Base-by-base conservation (phyloP, 257 asterid species). In the Perilla frutescens region DNA sequence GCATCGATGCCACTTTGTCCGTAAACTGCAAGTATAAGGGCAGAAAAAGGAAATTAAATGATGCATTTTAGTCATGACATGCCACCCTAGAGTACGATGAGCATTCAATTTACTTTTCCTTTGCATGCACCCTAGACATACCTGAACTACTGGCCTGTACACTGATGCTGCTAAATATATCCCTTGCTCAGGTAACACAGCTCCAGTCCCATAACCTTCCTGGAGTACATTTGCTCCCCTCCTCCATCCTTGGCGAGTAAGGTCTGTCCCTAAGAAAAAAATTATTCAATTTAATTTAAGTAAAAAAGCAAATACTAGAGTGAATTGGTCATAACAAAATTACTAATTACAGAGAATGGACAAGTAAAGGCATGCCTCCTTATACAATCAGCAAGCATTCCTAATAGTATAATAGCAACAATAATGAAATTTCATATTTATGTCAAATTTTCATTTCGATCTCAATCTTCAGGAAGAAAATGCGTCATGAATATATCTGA, bases 161-260 rank as follows among this genome's bases (percentile, higher is more conserved):
- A 95, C 85, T 47, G 99, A 92, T 82, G 99, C 97, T 43, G 97
- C 96, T 80, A 95, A 80, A 83, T 95, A 95, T 72, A 95, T 87
- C 68, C 99, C 99, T 84, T 89, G 99, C 86, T 95, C 99, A 39
- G 97, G 96, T 80, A 95, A 84, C 77, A 92, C 88, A 68, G 88
- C 84, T 73, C 96, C 92, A 73, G 97, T 85, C 51, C 99, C 99
- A 85, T 92, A 95, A 81, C 99, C 99, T 85, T 95, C 99, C 81
- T 95, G 96, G 70, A 82, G 85, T n/a, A 77, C 96, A 87, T 88
- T 92, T 13, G 96, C 62, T 70, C 96, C 93, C 84, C 83, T 87
- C 85, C 86, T 87, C 98, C 99, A 84, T 76, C 98, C 97, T 89
- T 89, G 96, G 74, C 96, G 92, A 84, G 82, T 82, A 68, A 80